Base-by-base conservation (phyloP, 2,329 filamentous ascomycete genomes). In the Sclerotiophoma versabilis region DNA sequence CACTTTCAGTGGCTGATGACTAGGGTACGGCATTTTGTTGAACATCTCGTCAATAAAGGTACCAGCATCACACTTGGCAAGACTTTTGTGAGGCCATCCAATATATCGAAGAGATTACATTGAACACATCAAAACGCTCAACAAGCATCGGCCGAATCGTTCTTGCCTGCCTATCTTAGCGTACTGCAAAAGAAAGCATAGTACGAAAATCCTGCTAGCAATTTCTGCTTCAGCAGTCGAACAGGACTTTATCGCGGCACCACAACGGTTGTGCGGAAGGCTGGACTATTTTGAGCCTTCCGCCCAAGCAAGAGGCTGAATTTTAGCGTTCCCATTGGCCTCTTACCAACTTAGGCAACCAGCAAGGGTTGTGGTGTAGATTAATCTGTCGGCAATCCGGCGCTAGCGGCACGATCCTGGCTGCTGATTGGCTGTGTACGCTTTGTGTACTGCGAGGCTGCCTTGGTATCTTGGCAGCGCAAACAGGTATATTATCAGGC, bases 401-500 rank as follows among this genome's bases (percentile, higher is more conserved):
- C 32, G 38, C 39, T 38, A 51, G 26, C 49, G 48, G 48, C 42
- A 52, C 14, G 2, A 34, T 12, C 14, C n/a, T 5, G 19, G 10
- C 7, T 9, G 14, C 19, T 47, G 14, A 53, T 53, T 53, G 49
- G 49, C 11, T 15, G n/a, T 5, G 12, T 6, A 5, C 25, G 12
- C 23, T 25, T 17, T 47, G 49, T 53, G 42, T 47, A 36, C 20
- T 11, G 36, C 19, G 14, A 34, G 29, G n/a, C 30, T n/a, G 34
- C 11, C 48, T 51, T 38, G 48, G 38, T 25, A 32, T 41, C 49
- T 53, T 53, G 49, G 49, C 49, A 23, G 37, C 17, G 14, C 15
- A 26, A 37, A 25, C 38, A 45, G 14, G 9, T 43, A 50, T 15
- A 38, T 44, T 15, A 48, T n/a, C 26, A 32, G 32, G 29, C 15